Evolutionary conservation across 2,329 filamentous ascomycete genomes (phyloP), one percentile per base, ranked within the genome.

Genomic region (Neocatenulostroma microsporum): DNA sequence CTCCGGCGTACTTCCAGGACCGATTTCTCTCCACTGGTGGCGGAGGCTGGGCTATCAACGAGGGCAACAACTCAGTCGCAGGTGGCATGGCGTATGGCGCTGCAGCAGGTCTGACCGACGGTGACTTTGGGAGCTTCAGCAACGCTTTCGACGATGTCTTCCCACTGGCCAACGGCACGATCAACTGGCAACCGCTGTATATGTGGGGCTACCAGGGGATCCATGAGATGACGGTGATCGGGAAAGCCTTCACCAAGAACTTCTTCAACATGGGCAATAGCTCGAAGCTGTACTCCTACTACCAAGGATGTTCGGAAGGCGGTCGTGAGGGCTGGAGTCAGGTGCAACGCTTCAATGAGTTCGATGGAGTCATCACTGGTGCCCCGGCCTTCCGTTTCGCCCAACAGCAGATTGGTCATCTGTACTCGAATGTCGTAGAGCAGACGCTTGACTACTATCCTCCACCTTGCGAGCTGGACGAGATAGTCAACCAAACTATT

Each of bases 401-500:
- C 5, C 62, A 66, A 37, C 68, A 69, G 50, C 67, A 71, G 47
- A 60, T 64, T 27, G n/a, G n/a, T n/a, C 64, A 69, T 41, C 47
- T 70, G 3, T 57, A 55, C 7, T 50, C 58, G 11, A 55, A 60
- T 20, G 54, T 65, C 6, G 54, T 68, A 28, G 62, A 69, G 48
- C 41, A 60, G 11, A 60, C 54, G 1, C 36, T 58, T 6, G 55
- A 53, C 34, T 70, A 70, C 48, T 64, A 55, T 37, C 67, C 61
- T 10, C 60, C 56, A 13, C 59, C 61, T 10, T 69, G 67, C 46
- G 69, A 70, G 33, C 47, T 75, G 11, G 57, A 62, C 5, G 67
- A 66, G 47, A 74, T 76, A 30, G 62, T 70, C 14, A 76, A 74
- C 47, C 58, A 62, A 25, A 76, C 73, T 4, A 74, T 77, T 30